phyloP scores from a whole-genome alignment of 345 rosid species.

The Laguncularia racemosa region DNA sequence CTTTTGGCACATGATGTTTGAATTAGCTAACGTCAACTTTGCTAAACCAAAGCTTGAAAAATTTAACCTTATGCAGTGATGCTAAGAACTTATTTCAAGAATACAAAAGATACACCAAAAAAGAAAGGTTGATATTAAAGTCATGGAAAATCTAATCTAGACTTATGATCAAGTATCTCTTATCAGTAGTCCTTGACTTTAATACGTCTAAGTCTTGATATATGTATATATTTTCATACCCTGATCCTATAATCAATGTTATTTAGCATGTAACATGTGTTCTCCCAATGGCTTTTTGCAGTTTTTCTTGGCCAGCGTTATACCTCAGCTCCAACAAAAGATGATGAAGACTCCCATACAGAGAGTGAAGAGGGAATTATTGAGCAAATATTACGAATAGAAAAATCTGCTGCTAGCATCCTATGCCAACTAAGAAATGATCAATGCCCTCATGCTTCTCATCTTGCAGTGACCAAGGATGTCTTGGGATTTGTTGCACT shows the following conservation, averaged over 20 bases:
- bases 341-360: constrained; percentile 22
- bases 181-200: too few relatives aligned
- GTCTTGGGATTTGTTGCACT: constrained; percentile 73
- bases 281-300: constrained; percentile 18
- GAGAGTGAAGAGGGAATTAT: constrained; percentile 51
- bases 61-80: too few relatives aligned
- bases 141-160: too few relatives aligned
- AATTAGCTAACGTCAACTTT: neutral
- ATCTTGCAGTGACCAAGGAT: constrained; percentile 38
- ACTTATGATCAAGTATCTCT: too few relatives aligned
- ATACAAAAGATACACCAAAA: too few relatives aligned
- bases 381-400: constrained; percentile 46
- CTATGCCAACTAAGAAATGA: constrained; percentile 37
- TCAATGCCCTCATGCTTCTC: constrained; percentile 35
- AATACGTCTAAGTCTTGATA: neutral
- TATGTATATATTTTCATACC: constrained; percentile 4
- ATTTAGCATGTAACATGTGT: neutral
- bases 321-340: constrained; percentile 23
- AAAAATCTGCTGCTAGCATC: constrained; percentile 75
- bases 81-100: too few relatives aligned
- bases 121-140: too few relatives aligned
- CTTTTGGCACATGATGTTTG: neutral
- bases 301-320: constrained; percentile 56
- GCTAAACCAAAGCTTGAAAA: neutral
- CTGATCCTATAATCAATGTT: neutral